Evolutionary conservation across 2,329 filamentous ascomycete genomes (phyloP), one percentile per base, ranked within the genome.

Genomic region (Oidium heveae): DNA sequence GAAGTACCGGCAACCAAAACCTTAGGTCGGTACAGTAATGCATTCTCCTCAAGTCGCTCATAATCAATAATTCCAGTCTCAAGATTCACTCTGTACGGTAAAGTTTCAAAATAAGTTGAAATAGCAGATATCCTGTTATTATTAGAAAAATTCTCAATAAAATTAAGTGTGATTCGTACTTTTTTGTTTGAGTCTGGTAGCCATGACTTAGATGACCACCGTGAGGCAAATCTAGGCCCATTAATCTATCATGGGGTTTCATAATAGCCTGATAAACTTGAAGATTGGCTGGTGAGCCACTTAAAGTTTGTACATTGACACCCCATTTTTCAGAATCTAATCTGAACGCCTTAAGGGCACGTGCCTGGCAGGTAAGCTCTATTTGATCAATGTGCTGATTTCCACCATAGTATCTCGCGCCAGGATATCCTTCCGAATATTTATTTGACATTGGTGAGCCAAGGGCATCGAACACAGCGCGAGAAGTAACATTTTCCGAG

Each of bases 51-150:
- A 54, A 98, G 76, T 66, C 83, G 83, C 65, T 86, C 81, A 69
- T 98, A 98, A 72, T 98, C 88, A 65, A 98, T 98, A 62, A 89
- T 74, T 57, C 91, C 91, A 6, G 89, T 96, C 58, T 80, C 74
- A 65, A 93, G 84, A 71, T 95, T 79, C 55, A 96, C 76, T 57
- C 86, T 82, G 74, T 98, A 98, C 5, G 91, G 91, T 59, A 98
- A 73, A 37, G 91, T 98, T 72, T 98, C 91, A 67, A 98, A 98
- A 72, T 98, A 98, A 67, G 94, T 96, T 56, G 89, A 96, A 60
- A 98, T 81, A 63, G 88, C 87, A n/a, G 89, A 96, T 67, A 98
- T 96, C 24, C 44, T 49, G 15, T 15, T 16, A 13, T 20, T 9
- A 15, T 49, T 32, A 22, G 44, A 12, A 20, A 28, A 22, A 7